Evolutionary conservation across 192 early-diverging fungal species (phyloP).

Genomic region (Thamnidium elegans): DNA sequence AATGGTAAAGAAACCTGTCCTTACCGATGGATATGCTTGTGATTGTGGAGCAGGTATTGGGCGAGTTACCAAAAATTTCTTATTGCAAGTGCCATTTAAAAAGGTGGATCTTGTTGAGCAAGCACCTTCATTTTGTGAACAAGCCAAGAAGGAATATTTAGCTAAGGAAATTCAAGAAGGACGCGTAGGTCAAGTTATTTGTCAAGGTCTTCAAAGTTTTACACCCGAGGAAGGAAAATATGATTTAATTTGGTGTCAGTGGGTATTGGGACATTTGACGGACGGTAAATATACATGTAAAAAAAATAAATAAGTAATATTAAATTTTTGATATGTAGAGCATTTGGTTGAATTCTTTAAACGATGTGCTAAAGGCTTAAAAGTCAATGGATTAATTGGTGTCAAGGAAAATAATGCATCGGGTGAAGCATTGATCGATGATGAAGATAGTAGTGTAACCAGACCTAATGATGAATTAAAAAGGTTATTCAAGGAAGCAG

Average conservation of each 20-base stretch:
- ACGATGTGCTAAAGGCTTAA: constrained; percentile 69
- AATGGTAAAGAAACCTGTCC: constrained; percentile 20
- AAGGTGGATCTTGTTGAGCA: constrained; percentile 92
- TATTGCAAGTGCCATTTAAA: constrained; percentile 71
- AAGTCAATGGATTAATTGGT: constrained; percentile 69
- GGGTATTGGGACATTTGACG: constrained; percentile 92
- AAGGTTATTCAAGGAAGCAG: constrained; percentile 58
- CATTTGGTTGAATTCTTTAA: constrained; percentile 83
- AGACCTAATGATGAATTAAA: constrained; percentile 60
- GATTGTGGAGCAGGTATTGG: constrained; percentile 98
- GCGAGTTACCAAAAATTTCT: constrained; percentile 82
- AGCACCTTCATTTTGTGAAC: constrained; percentile 69
- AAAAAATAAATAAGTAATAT: neutral
- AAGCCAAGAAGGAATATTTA: constrained; percentile 63
- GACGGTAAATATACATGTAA: constrained; percentile 55
- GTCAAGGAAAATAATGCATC: constrained; percentile 89
- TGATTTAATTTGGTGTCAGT: constrained; percentile 98
- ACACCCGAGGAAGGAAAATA: constrained; percentile 64
- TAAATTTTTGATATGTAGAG: constrained; percentile 44
- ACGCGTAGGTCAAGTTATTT: constrained; percentile 64
- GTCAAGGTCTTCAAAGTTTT: constrained; percentile 83
- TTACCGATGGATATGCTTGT: constrained; percentile 39
- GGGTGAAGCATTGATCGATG: constrained; percentile 67
- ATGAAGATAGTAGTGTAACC: constrained; percentile 82
- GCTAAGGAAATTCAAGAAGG: constrained; percentile 52